These are phyloP conservation scores for Penicillium samsonianum DNA, from an alignment of 495 filamentous ascomycete genomes.

Conservation along the genomic window DNA sequence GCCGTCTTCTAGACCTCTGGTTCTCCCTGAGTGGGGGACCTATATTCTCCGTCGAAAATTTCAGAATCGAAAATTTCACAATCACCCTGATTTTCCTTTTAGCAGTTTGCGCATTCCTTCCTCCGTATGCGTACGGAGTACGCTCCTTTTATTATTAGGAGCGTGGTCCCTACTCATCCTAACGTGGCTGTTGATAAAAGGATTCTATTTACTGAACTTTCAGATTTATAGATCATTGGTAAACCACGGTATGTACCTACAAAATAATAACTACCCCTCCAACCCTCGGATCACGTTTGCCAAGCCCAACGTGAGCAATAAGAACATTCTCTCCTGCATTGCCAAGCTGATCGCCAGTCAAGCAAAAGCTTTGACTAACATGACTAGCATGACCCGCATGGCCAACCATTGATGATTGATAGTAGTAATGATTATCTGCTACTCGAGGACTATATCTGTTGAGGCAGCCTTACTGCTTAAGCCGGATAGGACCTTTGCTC, in stretches of 20 bases:
- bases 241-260: neutral
- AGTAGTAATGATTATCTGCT: neutral
- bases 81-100: neutral
- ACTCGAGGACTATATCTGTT: neutral
- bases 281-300: neutral
- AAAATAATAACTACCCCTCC: neutral
- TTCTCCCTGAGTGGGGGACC: neutral
- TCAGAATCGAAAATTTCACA: slow-evolving; percentile 1
- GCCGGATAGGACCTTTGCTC: too few species aligned
- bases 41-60: neutral
- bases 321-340: neutral
- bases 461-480: too few species aligned
- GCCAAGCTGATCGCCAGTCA: slow-evolving; percentile 4
- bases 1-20: neutral
- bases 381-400: neutral
- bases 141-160: neutral
- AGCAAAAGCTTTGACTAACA: slow-evolving; percentile 8
- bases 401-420: neutral
- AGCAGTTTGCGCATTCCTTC: neutral
- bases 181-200: neutral
- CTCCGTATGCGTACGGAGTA: neutral
- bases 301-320: neutral
- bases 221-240: neutral
- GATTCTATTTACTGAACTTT: too few species aligned
- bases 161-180: neutral